Evolutionary conservation across 2,329 filamentous ascomycete species (phyloP).

Genomic region (Alternaria consortialis): DNA sequence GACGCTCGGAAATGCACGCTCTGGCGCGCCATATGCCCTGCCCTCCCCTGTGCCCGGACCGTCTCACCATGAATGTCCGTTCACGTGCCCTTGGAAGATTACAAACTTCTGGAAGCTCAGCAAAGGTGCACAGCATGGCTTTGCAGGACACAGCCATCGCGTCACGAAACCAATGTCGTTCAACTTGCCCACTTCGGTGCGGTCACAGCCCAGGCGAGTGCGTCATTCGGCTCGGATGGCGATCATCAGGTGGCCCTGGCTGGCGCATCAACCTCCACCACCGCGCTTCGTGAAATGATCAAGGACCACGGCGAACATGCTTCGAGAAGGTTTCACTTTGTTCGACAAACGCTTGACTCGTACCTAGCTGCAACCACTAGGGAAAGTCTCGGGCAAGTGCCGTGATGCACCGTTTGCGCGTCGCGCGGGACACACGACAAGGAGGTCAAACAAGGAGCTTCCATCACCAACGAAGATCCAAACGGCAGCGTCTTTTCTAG

Average conservation of each 20-base stretch:
- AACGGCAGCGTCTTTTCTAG: constrained; percentile 28
- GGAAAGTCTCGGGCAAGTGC: neutral
- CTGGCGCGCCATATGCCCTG: constrained; percentile 15
- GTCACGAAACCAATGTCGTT: constrained; percentile 46
- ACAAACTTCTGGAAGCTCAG: constrained; percentile 31
- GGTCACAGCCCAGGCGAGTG: constrained; percentile 24
- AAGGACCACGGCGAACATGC: constrained; percentile 37
- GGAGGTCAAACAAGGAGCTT: constrained; percentile 13
- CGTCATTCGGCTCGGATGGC: constrained; percentile 45
- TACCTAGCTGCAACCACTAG: constrained; percentile 1
- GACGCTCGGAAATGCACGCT: constrained; percentile 14
- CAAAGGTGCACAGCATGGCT: constrained; percentile 18
- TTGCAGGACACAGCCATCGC: constrained; percentile 28
- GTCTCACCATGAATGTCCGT: constrained; percentile 12
- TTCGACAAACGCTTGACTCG: constrained; percentile 27
- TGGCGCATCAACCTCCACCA: constrained; percentile 24
- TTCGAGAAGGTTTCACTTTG: constrained; percentile 44
- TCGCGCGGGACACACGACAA: neutral
- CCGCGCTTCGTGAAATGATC: constrained; percentile 29
- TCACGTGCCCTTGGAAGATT: constrained; percentile 26
- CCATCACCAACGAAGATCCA: constrained; percentile 15
- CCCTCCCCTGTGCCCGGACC: constrained; percentile 8
- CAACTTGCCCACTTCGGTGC: constrained; percentile 22
- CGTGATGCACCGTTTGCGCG: constrained; percentile 2
- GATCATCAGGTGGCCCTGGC: constrained; percentile 41